Base-by-base conservation (phyloP, 306 rosid genomes). In the Canavalia ensiformis region DNA sequence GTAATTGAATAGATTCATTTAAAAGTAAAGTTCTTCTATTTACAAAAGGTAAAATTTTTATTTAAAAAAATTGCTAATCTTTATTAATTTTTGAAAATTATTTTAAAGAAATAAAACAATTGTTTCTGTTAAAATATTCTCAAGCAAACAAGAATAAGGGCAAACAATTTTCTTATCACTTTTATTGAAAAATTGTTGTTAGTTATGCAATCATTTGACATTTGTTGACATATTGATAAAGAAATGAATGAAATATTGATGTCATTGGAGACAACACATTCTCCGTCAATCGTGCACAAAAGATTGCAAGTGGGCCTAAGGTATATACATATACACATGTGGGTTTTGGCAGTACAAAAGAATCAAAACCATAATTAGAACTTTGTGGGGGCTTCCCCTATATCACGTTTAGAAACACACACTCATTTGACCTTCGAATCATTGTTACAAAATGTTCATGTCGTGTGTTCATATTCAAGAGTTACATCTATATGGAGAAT, bases 261-360 rank as follows among this genome's bases (percentile, higher is more conserved):
- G 65, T 45, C 41, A 28, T 0, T 4, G 39, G 5, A 46, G 77
- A 51, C 68, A 37, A 37, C 41, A 37, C 41, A 37, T 82, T 10
- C 34, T 8, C 80, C 86, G 83, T 83, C 86, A 83, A 77, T 83
- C 80, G 64, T 64, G 83, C 80, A 5, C 47, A 67, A 63, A 71
- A 52, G 72, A 7, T 18, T 52, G n/a, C 0, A 1, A 4, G 54
- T 68, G 78, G 82, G 50, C 13, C 34, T 6, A 12, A 64, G 10
- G 30, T 9, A 12, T 33, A 4, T 37, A 0, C 10, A 1, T 10
- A 1, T 10, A 37, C 30, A 37, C 2, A 3, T 58, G 18, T 45
- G 8, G 7, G 42, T 3, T 3, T 66, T 41, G n/a, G 31, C 51
- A 41, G 51, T 39, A n/a, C 51, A 66, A 65, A 65, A 18, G 33